Evolutionary conservation across 108 stramenopile genomes (phyloP), one percentile per base, ranked within the genome.

Genomic region (Cylindrotheca closterium): DNA sequence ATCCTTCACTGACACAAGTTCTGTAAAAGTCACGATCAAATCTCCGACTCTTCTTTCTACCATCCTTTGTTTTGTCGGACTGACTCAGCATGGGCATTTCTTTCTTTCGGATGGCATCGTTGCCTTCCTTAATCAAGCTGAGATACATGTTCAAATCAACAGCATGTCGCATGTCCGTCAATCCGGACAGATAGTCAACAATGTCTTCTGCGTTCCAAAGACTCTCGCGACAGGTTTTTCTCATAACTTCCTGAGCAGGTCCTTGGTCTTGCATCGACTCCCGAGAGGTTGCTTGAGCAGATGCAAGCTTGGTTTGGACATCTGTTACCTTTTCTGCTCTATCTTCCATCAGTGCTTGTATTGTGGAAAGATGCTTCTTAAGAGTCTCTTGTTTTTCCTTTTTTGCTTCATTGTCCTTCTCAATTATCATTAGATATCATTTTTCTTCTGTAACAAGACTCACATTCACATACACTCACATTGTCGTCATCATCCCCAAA

Each of bases 11-110:
- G 15, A 92, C 90, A 57, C 91, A 90, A 5, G 87, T 84, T 32
- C 94, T 72, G 55, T 95, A 95, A 64, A 75, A 88, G 61, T 90
- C 90, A 47, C 87, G 80, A 65, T 95, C 87, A 52, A 90, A 89
- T 24, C 90, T 71, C 31, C 89, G 83, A 60, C 87, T 87, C 5
- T 88, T 78, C 55, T 85, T 85, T 54, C 77, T 79, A 30, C 71
- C 71, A 46, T 82, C 67, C 24, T 57, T 56, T 23, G 66, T 68
- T 47, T 72, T 65, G 26, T 61, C 68, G 58, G 48, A 55, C 4
- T 63, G 55, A n/a, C 53, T 62, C 3, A 63, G 29, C 8, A 22
- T 27, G 1, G 79, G 79, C 57, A 68, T 58, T 60, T 79, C 78
- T 51, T 89, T 91, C 42, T 72, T 79, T 30, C 73, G 74, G 67